Conservation (phyloP, 2,329 filamentous ascomycete species). For the Zasmidium cellare region DNA sequence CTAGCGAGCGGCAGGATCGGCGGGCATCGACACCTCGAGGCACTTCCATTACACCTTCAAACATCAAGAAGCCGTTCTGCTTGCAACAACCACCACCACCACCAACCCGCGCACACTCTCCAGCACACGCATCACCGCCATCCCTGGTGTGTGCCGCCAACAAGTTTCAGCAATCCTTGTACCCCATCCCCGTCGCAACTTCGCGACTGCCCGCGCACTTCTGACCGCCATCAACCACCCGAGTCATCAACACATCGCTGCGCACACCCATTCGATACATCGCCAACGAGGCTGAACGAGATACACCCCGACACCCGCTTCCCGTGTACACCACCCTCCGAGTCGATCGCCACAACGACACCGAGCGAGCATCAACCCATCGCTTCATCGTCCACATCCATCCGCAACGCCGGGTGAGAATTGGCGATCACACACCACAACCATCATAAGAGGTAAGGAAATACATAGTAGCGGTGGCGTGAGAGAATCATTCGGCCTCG, state of each 20-base stretch:
- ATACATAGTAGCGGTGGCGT: slow-evolving; percentile 17
- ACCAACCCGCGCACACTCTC: background rate
- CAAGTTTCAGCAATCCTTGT: background rate
- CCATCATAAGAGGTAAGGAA: background rate
- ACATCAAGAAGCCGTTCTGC: no score
- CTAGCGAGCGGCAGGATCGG: background rate
- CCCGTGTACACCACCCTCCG: background rate
- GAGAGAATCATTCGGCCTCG: slow-evolving; percentile 5
- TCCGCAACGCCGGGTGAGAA: background rate
- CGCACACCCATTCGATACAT: background rate
- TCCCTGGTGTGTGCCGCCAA: background rate
- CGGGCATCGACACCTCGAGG: slow-evolving; percentile 4
- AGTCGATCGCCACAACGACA: no score
- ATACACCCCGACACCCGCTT: background rate
- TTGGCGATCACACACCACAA: background rate
- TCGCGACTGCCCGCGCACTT: background rate
- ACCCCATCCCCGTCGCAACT: background rate
- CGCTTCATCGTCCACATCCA: background rate
- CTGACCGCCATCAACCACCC: background rate
- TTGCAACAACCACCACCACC: background rate
- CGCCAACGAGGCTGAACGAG: background rate
- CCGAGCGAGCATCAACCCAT: no score
- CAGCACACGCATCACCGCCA: background rate
- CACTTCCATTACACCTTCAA: background rate
- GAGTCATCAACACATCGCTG: background rate